These are phyloP conservation scores for Kondoa subrosea DNA, from an alignment of 768 basidiomycete genomes.

Conservation along the genomic window DNA sequence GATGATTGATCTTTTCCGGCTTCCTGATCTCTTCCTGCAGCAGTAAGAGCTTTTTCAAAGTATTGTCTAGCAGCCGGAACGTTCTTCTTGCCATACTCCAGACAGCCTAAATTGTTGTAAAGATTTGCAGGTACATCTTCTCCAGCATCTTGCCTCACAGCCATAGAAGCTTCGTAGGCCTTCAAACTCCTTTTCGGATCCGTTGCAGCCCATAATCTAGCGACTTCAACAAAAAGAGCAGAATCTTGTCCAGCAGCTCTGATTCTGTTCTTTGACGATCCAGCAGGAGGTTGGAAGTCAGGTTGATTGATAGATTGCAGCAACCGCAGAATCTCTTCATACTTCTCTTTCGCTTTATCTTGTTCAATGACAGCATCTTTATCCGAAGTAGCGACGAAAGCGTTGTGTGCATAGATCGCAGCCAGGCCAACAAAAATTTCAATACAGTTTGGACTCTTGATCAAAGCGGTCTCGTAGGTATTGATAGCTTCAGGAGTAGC, in stretches of 20 bases:
- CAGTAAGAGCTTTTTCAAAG: constrained; percentile 60
- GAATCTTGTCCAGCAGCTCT: constrained; percentile 39
- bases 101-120: constrained; percentile 28
- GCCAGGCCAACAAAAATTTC: constrained; percentile 83
- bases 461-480: constrained; percentile 59
- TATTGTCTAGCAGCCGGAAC: constrained; percentile 43
- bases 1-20: constrained; percentile 38
- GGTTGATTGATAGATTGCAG: constrained; percentile 30
- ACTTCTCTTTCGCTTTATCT: constrained; percentile 57
- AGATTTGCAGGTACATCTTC: constrained; percentile 28
- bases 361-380: constrained; percentile 58
- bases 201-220: constrained; percentile 71
- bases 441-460: constrained; percentile 41
- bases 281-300: not conserved
- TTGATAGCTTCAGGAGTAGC: constrained; percentile 47
- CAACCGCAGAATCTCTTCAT: constrained; percentile 51
- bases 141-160: constrained; percentile 41
- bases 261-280: constrained; percentile 12
- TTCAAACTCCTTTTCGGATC: constrained; percentile 53
- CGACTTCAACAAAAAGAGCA: constrained; percentile 80
- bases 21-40: constrained; percentile 33
- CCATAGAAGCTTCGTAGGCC: constrained; percentile 56
- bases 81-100: constrained; percentile 31
- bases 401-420: constrained; percentile 69
- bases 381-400: constrained; percentile 44